These are phyloP conservation scores for Penicillium egyptiacum DNA, from an alignment of 495 filamentous ascomycete genomes.

Conservation along the genomic window DNA sequence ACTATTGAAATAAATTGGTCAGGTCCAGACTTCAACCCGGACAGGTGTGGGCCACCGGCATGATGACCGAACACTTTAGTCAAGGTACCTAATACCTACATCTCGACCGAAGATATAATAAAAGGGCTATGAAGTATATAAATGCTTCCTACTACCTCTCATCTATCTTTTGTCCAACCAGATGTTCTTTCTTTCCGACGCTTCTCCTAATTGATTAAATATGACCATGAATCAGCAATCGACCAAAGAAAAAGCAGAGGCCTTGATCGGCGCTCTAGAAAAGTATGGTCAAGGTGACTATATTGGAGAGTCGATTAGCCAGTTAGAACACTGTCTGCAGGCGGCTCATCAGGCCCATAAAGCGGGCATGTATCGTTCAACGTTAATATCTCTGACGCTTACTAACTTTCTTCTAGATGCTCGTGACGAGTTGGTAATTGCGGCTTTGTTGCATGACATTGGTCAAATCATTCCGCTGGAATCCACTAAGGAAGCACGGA, in stretches of 20 bases:
- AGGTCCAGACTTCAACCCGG: not conserved
- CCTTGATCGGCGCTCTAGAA: constrained; percentile 30
- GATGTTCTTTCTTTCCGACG: not conserved
- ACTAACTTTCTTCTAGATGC: constrained; percentile 19
- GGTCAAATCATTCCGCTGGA: constrained; percentile 43
- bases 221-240: constrained; percentile 14
- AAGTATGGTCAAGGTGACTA: constrained; percentile 36
- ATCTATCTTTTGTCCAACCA: not conserved
- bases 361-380: constrained; percentile 17
- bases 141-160: not conserved
- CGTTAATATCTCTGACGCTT: not conserved
- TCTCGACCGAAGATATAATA: not conserved
- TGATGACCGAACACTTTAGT: not conserved
- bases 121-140: not conserved
- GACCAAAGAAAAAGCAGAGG: constrained; percentile 18
- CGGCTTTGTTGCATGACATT: constrained; percentile 47
- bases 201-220: not conserved
- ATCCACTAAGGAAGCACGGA: constrained; percentile 31
- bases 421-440: constrained; percentile 39
- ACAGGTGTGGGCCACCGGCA: not conserved
- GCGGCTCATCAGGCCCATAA: constrained; percentile 37
- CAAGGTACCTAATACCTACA: not conserved
- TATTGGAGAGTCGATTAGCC: constrained; percentile 47
- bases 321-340: constrained; percentile 49
- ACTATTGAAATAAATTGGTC: not conserved